Percentiles rank a stretch among this genome's conserved stretches.
Evolutionary conservation across 2,329 filamentous ascomycete species (phyloP).

Genomic region (Allantophomopsis lycopodina): DNA sequence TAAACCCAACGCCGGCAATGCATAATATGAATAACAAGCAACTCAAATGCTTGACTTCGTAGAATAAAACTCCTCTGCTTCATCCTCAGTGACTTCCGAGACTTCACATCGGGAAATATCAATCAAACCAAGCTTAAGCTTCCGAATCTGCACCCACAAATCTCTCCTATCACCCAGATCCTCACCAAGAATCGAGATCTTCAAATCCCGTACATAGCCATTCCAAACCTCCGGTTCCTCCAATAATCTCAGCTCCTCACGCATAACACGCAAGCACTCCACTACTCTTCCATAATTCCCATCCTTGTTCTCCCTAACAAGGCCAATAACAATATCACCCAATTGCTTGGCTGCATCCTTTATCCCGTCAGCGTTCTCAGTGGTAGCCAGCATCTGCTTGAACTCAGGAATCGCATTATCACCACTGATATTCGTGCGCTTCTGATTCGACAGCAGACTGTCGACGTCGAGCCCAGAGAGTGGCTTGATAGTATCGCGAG

Average conservation of each 20-base stretch:
- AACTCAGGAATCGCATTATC: constrained; percentile 84
- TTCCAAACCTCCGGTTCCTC: constrained; percentile 74
- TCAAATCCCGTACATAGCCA: constrained; percentile 54
- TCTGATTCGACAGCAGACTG: constrained; percentile 54
- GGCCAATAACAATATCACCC: constrained; percentile 51
- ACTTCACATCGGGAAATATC: constrained; percentile 45
- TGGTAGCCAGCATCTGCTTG: constrained; percentile 58
- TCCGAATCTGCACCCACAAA: constrained; percentile 67
- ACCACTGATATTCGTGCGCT: constrained; percentile 37
- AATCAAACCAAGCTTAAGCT: constrained; percentile 58
- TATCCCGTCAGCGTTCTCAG: constrained; percentile 47
- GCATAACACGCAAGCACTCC: constrained; percentile 66
- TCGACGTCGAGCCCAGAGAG: constrained; percentile 84
- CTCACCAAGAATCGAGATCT: constrained; percentile 32
- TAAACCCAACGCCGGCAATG: too few species aligned
- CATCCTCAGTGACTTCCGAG: constrained; percentile 54
- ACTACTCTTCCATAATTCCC: constrained; percentile 59
- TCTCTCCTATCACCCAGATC: constrained; percentile 66
- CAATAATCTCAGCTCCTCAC: constrained; percentile 60
- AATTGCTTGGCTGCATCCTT: constrained; percentile 62
- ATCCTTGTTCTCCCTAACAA: constrained; percentile 62
- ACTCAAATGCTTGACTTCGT: too few species aligned
- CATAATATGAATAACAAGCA: too few species aligned
- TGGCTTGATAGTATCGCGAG: constrained; percentile 57
- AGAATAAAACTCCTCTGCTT: constrained; percentile 39